Evolutionary conservation across 331 rosid genomes (phyloP).

Genomic region (Malus hybrid): DNA sequence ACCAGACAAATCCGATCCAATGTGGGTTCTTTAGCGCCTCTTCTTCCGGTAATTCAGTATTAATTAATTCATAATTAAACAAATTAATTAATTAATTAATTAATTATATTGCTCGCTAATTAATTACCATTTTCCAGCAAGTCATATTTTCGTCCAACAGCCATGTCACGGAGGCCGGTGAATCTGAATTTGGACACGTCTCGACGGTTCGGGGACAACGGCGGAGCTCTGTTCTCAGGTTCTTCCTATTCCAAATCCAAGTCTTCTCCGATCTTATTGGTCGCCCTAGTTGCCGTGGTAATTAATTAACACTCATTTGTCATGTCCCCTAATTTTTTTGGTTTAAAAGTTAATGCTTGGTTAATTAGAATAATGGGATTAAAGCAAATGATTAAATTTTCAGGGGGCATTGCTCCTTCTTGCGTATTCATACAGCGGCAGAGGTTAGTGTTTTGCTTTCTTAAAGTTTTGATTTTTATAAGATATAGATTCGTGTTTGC

Average conservation of each 20-base stretch:
- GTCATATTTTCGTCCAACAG: not conserved
- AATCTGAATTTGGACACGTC: conserved; percentile 16
- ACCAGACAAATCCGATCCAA: not conserved
- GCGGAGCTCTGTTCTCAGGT: conserved; percentile 24
- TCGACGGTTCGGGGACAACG: conserved; percentile 42
- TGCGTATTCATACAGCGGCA: conserved; percentile 31
- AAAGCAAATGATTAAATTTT: not conserved
- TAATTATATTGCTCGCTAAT: not conserved
- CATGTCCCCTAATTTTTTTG: not conserved
- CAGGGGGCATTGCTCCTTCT: conserved; percentile 35
- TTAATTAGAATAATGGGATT: not conserved
- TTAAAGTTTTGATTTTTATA: not conserved
- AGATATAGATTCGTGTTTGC: not conserved
- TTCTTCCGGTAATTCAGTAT: not conserved
- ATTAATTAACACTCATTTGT: not conserved
- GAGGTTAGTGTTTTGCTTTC: conserved; percentile 22
- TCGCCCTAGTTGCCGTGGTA: conserved; percentile 34
- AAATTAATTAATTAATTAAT: too few species aligned
- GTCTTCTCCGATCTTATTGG: conserved; percentile 38
- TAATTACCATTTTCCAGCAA: not conserved
- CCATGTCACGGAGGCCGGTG: conserved; percentile 50
- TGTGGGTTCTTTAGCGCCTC: not conserved
- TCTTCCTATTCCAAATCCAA: conserved; percentile 35
- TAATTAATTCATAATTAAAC: not conserved
- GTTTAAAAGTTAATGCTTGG: not conserved